A percentile compares a stretch with the other conserved stretches of the same genome.
phyloP scores from a whole-genome alignment of 2,329 filamentous ascomycete species.

The Paecilomyces variotii region DNA sequence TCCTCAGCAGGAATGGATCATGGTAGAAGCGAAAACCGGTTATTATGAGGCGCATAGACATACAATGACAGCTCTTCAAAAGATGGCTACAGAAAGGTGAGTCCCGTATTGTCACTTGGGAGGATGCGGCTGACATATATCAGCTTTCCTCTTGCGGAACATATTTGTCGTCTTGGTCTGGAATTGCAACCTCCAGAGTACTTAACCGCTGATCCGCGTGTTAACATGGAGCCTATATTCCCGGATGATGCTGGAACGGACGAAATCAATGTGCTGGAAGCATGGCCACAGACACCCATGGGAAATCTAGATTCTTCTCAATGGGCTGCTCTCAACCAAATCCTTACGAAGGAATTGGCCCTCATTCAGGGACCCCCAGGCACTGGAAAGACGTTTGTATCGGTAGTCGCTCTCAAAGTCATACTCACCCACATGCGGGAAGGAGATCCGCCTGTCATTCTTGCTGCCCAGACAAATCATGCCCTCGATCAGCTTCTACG shows the following conservation, averaged over 20 bases:
- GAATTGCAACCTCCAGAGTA: slow-evolving; percentile 46
- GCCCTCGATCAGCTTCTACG: slow-evolving; percentile 74
- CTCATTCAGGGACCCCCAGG: slow-evolving; percentile 79
- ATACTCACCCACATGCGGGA: slow-evolving; percentile 52
- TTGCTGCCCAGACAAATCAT: slow-evolving; percentile 85
- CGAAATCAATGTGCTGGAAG: slow-evolving; percentile 46
- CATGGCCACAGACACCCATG: slow-evolving; percentile 42
- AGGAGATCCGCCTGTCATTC: slow-evolving; percentile 60
- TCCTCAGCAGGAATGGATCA: slow-evolving; percentile 60
- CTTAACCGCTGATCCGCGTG: slow-evolving; percentile 40
- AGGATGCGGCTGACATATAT: slow-evolving; percentile 2
- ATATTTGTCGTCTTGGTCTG: slow-evolving; percentile 32
- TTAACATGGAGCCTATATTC: slow-evolving; percentile 44
- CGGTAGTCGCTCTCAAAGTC: slow-evolving; percentile 60
- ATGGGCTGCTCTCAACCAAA: slow-evolving; percentile 56
- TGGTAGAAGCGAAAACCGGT: slow-evolving; percentile 66
- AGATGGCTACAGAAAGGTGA: slow-evolving; percentile 47
- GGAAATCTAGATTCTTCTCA: slow-evolving; percentile 63
- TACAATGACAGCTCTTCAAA: slow-evolving; percentile 64
- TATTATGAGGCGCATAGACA: slow-evolving; percentile 74
- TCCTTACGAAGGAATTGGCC: slow-evolving; percentile 63
- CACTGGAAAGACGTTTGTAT: slow-evolving; percentile 75
- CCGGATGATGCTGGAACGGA: slow-evolving; percentile 23
- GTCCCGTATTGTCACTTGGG: slow-evolving; percentile 3
- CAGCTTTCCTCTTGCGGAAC: slow-evolving; percentile 38